Conservation (phyloP, 345 rosid species). For the Brassica juncea region DNA sequence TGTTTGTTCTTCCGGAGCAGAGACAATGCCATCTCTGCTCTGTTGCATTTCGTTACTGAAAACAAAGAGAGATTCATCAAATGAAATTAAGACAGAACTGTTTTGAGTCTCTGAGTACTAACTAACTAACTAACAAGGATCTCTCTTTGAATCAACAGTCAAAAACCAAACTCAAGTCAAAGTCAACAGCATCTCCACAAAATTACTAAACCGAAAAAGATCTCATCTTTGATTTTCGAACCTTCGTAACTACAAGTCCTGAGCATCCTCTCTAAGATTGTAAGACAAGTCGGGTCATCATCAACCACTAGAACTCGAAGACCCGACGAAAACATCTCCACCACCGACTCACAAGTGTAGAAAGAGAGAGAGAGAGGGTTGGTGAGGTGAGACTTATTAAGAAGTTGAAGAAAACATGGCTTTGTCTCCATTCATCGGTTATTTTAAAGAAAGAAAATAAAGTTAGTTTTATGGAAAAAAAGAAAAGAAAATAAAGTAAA, state of each 20-base stretch:
- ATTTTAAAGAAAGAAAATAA: no score
- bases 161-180: constrained; percentile 21
- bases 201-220: not conserved
- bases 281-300: constrained; percentile 94
- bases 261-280: constrained; percentile 47
- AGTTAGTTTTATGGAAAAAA: no score
- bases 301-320: constrained; percentile 89
- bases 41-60: constrained; percentile 81
- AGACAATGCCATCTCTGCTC: constrained; percentile 77
- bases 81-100: not conserved
- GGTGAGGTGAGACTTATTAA: no score
- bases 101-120: not conserved
- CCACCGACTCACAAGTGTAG: constrained; percentile 1
- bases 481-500: no score
- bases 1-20: constrained; percentile 51
- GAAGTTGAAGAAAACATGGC: no score
- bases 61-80: not conserved
- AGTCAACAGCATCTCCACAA: constrained; percentile 30
- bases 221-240: constrained; percentile 26
- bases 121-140: not conserved
- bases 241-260: constrained; percentile 78
- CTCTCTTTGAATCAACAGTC: no score
- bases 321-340: constrained; percentile 80
- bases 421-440: no score
- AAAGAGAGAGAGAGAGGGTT: no score